Percentiles rank a stretch among this genome's conserved stretches.
phyloP scores from a whole-genome alignment of 208 protist species.

The Crithidia sp. region DNA sequence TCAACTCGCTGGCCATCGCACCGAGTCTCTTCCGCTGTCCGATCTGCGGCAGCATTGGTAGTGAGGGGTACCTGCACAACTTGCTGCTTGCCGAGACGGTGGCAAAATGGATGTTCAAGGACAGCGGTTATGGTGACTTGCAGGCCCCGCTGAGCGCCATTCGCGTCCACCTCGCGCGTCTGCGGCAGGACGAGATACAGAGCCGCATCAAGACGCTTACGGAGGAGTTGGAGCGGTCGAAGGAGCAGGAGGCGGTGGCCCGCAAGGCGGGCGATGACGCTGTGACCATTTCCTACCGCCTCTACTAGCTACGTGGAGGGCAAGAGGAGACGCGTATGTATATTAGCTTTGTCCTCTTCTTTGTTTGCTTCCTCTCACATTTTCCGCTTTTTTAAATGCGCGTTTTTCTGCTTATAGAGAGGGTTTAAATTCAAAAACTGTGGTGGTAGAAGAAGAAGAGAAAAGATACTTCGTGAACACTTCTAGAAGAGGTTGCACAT shows the following conservation, averaged over 20 bases:
- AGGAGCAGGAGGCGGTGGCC: not conserved
- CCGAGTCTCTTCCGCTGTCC: conserved; percentile 86
- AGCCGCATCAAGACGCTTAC: conserved; percentile 48
- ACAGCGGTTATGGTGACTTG: conserved; percentile 77
- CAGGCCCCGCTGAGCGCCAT: conserved; percentile 77
- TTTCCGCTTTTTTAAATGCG: too few relatives aligned
- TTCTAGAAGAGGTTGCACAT: too few relatives aligned
- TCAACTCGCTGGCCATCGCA: conserved; percentile 81
- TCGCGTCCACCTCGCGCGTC: conserved; percentile 79
- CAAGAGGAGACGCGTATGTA: too few relatives aligned
- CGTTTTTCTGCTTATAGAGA: too few relatives aligned
- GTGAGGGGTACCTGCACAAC: conserved; percentile 88
- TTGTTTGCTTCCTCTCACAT: not conserved
- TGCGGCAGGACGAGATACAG: conserved; percentile 60
- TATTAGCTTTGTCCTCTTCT: not conserved
- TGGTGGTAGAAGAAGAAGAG: too few relatives aligned
- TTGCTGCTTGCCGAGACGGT: conserved; percentile 80
- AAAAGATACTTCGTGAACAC: too few relatives aligned
- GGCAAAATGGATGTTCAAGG: conserved; percentile 93
- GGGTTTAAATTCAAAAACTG: too few relatives aligned
- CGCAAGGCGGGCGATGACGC: conserved; percentile 16
- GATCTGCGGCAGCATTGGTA: conserved; percentile 84
- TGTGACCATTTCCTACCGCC: conserved; percentile 74
- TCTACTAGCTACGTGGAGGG: conserved; percentile 41
- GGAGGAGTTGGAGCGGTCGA: conserved; percentile 42